Conservation (phyloP, 352 stramenopile species). For the Globisporangium rhizosaccharum region DNA sequence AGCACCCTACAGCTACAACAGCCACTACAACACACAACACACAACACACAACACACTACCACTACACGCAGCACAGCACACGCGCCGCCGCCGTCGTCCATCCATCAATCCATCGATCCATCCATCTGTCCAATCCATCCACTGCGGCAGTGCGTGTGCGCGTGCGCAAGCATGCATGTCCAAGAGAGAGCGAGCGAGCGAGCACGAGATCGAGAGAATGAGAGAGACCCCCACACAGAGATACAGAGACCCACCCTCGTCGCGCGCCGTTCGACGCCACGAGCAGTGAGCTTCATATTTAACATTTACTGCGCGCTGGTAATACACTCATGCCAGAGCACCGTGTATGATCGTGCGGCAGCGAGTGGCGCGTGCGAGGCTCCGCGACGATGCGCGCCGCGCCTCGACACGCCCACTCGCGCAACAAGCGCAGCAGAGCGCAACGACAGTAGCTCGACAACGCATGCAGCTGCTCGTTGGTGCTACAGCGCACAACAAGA, state of each 20-base stretch:
- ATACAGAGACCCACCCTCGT: background rate
- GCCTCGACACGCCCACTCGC: background rate
- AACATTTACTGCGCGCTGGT: background rate
- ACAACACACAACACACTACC: background rate
- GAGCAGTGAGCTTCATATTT: slow-evolving; percentile 9
- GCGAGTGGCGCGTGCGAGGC: background rate
- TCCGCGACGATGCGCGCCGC: background rate
- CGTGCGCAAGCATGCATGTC: slow-evolving; percentile 4
- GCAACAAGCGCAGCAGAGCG: too few relatives aligned
- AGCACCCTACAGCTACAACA: background rate
- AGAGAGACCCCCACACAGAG: background rate
- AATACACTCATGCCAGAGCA: slow-evolving; percentile 16
- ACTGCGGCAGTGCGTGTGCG: slow-evolving; percentile 1
- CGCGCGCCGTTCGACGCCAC: background rate
- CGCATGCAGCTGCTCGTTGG: too few relatives aligned
- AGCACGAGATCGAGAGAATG: too few relatives aligned
- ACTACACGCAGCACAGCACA: too few relatives aligned
- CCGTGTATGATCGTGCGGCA: slow-evolving; percentile 5
- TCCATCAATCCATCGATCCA: too few relatives aligned
- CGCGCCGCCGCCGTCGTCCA: too few relatives aligned
- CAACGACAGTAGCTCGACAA: background rate
- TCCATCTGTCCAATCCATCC: background rate
- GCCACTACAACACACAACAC: background rate
- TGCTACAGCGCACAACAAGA: too few relatives aligned
- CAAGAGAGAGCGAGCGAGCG: background rate